phyloP scores from a whole-genome alignment of 208 protist species.

The Acanthamoeba royreba region DNA sequence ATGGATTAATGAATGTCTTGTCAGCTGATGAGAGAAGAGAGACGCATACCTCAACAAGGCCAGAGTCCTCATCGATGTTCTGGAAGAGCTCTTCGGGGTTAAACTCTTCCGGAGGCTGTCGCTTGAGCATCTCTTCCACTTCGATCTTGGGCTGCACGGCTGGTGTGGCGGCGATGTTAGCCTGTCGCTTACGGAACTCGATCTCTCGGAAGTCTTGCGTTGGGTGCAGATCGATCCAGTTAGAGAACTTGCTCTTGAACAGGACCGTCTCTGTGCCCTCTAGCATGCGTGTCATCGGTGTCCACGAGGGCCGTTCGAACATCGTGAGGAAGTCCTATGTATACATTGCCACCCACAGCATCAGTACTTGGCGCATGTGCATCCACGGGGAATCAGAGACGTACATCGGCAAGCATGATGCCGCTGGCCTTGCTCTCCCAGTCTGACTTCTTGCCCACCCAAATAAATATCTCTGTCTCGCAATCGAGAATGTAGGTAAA shows the following conservation, averaged over 20 bases:
- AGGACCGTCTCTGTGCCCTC: conserved; percentile 40
- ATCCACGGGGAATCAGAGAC: neutral
- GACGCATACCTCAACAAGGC: neutral
- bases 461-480: conserved; percentile 67
- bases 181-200: conserved; percentile 36
- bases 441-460: conserved; percentile 60
- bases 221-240: conserved; percentile 33
- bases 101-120: neutral
- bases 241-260: conserved; percentile 51
- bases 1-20: neutral
- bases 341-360: neutral
- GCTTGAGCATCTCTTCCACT: neutral
- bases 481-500: conserved; percentile 66
- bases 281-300: conserved; percentile 42
- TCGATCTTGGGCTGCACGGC: conserved; percentile 24
- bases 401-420: conserved; percentile 42
- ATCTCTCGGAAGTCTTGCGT: neutral
- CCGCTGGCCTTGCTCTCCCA: conserved; percentile 44
- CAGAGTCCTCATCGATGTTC: neutral
- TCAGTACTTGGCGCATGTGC: neutral
- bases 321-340: conserved; percentile 34
- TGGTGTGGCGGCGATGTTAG: neutral
- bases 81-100: neutral
- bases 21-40: neutral
- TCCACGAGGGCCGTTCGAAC: conserved; percentile 46